Evolutionary conservation across 768 basidiomycete species (phyloP).

Genomic region (Pilatotrama ljubarskyi): DNA sequence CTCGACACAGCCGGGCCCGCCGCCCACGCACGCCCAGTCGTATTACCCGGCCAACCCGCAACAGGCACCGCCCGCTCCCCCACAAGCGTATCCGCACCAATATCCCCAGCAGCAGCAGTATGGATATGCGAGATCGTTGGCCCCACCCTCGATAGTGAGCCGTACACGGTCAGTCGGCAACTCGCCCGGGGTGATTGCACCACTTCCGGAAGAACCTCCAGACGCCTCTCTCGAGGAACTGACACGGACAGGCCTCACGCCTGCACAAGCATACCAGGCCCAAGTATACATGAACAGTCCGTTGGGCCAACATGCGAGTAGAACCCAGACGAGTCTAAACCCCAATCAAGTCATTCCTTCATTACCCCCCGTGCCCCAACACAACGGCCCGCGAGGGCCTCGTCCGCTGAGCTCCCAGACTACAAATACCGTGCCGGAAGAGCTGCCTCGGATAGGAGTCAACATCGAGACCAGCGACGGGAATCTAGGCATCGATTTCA

Average conservation of each 20-base stretch:
- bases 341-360: conserved; percentile 20
- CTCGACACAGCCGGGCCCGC: conserved; percentile 25
- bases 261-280: conserved; percentile 80
- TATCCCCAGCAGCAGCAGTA: conserved; percentile 33
- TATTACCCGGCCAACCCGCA: conserved; percentile 38
- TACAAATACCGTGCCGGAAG: conserved; percentile 17
- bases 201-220: conserved; percentile 50
- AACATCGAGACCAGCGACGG: conserved; percentile 58
- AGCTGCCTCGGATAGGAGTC: conserved; percentile 41
- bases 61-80: conserved; percentile 21
- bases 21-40: conserved; percentile 39
- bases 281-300: conserved; percentile 61
- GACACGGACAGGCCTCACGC: conserved; percentile 58
- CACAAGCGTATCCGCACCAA: conserved; percentile 24
- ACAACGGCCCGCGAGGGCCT: conserved; percentile 5
- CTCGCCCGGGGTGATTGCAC: conserved; percentile 45
- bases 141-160: conserved; percentile 42
- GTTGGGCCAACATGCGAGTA: conserved; percentile 33
- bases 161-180: conserved; percentile 55
- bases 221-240: conserved; percentile 46
- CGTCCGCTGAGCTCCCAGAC: conserved; percentile 26
- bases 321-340: conserved; percentile 33
- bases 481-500: conserved; percentile 55
- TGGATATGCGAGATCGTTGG: conserved; percentile 36
- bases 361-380: neutral